Evolutionary conservation across 345 rosid genomes (phyloP).

Genomic region (Excoecaria cochinchinensis): DNA sequence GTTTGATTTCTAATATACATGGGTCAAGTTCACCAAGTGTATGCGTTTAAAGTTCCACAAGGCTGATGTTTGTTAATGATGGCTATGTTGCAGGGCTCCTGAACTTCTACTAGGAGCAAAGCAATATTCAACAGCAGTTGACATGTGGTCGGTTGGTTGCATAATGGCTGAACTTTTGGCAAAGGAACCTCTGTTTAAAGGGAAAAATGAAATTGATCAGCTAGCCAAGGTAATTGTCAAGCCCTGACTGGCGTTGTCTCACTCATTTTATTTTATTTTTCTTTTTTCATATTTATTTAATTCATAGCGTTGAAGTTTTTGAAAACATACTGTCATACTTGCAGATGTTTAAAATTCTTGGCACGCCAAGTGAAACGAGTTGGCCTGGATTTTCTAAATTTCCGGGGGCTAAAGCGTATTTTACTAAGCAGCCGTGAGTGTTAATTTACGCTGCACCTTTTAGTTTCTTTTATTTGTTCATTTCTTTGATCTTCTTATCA

Average conservation of each 20-base stretch:
- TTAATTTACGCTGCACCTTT: not conserved
- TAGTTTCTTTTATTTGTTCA: not conserved
- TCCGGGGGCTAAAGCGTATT: constrained; percentile 69
- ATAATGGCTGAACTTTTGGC: constrained; percentile 88
- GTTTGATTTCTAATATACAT: no score
- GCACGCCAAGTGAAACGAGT: constrained; percentile 63
- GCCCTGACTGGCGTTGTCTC: not conserved
- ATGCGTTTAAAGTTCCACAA: not conserved
- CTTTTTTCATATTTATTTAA: not conserved
- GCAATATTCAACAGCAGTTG: constrained; percentile 76
- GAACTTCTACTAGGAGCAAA: constrained; percentile 80
- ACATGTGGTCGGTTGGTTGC: constrained; percentile 96
- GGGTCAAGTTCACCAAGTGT: not conserved
- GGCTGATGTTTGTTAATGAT: constrained; percentile 15
- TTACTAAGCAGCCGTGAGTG: constrained; percentile 56
- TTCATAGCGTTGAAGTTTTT: not conserved
- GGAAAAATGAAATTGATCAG: constrained; percentile 70
- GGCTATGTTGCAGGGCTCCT: constrained; percentile 60
- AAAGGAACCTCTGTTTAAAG: constrained; percentile 67
- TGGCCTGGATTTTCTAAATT: constrained; percentile 76
- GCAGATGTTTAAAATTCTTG: constrained; percentile 74
- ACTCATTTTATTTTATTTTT: no score
- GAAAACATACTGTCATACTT: constrained; percentile 1
- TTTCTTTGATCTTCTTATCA: not conserved
- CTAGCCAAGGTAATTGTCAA: constrained; percentile 53